phyloP scores from a whole-genome alignment of 2,329 filamentous ascomycete genomes.

The Aspergillus caelatus region DNA sequence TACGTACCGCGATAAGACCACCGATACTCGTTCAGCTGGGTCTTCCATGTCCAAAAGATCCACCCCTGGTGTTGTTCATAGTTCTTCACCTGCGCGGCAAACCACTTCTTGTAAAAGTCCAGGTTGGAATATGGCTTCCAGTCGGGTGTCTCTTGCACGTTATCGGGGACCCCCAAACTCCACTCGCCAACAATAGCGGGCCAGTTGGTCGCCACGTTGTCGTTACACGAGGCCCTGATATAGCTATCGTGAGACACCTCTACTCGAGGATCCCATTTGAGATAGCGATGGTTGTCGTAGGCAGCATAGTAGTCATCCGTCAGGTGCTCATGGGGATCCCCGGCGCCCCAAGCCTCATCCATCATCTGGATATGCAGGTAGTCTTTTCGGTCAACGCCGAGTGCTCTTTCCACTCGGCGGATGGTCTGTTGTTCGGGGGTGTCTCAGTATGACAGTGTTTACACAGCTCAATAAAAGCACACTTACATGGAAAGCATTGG shows the following conservation, averaged over 20 bases:
- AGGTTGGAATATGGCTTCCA: constrained; percentile 48
- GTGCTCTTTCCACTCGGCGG: constrained; percentile 50
- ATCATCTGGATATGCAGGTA: constrained; percentile 59
- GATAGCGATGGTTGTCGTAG: constrained; percentile 63
- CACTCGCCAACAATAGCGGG: constrained; percentile 63
- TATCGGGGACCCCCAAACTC: constrained; percentile 55
- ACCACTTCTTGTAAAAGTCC: constrained; percentile 61
- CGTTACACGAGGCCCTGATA: constrained; percentile 54
- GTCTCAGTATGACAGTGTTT: neutral
- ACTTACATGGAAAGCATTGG: constrained; percentile 45
- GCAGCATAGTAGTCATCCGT: constrained; percentile 48
- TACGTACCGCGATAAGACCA: constrained; percentile 33
- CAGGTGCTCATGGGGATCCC: constrained; percentile 54
- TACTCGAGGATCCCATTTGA: constrained; percentile 55
- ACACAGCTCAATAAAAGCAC: neutral
- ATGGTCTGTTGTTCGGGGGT: constrained; percentile 41
- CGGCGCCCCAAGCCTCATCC: constrained; percentile 59
- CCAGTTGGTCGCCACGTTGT: constrained; percentile 47
- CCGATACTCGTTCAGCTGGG: constrained; percentile 42
- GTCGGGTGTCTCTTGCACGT: constrained; percentile 49
- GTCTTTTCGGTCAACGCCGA: constrained; percentile 47
- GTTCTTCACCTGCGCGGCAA: constrained; percentile 57
- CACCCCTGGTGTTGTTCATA: constrained; percentile 60
- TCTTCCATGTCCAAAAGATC: constrained; percentile 65
- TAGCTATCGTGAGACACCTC: constrained; percentile 52